Evolutionary conservation across 805 yeast genomes (phyloP).

Genomic region (Sugiyamaella valdiviana): DNA sequence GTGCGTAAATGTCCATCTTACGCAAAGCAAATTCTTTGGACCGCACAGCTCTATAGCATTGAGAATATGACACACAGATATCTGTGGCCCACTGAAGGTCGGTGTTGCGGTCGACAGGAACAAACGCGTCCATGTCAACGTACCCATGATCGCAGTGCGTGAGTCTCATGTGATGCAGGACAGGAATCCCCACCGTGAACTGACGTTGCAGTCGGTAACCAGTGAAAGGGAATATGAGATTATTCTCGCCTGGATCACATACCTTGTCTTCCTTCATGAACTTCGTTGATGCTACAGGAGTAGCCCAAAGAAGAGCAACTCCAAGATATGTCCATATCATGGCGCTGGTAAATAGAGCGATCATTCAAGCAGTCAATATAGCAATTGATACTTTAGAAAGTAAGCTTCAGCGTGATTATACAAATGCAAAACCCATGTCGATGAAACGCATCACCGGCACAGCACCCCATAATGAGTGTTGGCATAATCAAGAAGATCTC

Average conservation of each 20-base stretch:
- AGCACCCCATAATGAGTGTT: neutral
- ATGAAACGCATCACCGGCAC: too few relatives aligned
- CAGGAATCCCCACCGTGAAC: conserved; percentile 39
- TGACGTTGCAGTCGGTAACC: conserved; percentile 53
- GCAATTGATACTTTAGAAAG: too few relatives aligned
- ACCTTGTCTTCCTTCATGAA: conserved; percentile 28
- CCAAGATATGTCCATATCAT: too few relatives aligned
- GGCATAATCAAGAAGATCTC: neutral
- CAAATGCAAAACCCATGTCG: too few relatives aligned
- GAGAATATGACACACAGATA: conserved; percentile 14
- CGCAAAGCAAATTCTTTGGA: conserved; percentile 48
- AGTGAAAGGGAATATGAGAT: conserved; percentile 38
- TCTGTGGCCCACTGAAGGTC: conserved; percentile 44
- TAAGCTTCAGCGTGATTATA: too few relatives aligned
- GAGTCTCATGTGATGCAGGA: conserved; percentile 41
- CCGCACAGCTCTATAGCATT: conserved; percentile 56
- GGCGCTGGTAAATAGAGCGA: too few relatives aligned
- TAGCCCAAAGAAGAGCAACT: neutral
- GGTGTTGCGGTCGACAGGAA: conserved; percentile 31
- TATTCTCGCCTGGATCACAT: conserved; percentile 33
- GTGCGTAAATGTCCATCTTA: conserved; percentile 43
- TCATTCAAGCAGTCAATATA: too few relatives aligned
- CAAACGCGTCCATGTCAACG: conserved; percentile 38
- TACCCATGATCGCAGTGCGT: conserved; percentile 49
- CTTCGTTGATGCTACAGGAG: conserved; percentile 20